phyloP scores from a whole-genome alignment of 106 monocot genomes.

The Dioscorea dumetorum region DNA sequence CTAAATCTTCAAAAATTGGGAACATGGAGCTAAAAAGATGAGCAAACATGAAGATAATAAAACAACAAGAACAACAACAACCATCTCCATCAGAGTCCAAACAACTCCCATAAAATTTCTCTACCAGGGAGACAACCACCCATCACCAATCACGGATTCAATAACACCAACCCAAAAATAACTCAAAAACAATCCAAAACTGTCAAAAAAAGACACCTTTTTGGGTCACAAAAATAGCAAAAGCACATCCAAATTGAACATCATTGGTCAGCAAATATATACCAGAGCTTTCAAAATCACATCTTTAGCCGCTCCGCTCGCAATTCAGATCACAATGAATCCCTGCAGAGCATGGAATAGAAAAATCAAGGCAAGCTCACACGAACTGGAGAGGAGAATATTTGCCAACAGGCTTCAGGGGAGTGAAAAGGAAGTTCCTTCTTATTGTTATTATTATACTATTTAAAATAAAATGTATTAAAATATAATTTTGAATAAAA shows the following conservation, averaged over 20 bases:
- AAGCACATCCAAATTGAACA: too few species aligned
- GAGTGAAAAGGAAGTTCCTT: background rate
- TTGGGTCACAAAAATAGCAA: background rate
- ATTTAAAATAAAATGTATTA: too few species aligned
- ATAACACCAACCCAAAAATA: too few species aligned
- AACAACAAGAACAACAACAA: background rate
- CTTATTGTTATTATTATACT: too few species aligned
- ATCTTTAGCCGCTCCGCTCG: background rate
- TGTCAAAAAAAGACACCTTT: too few species aligned
- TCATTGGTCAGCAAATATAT: too few species aligned
- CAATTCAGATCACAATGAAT: background rate
- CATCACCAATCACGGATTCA: too few species aligned
- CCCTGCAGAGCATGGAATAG: too few species aligned
- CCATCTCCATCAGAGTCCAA: slow-evolving; percentile 1
- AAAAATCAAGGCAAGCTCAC: too few species aligned
- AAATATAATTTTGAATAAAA: too few species aligned
- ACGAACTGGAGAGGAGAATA: background rate
- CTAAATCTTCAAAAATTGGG: slow-evolving; percentile 1
- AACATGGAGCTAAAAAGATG: background rate
- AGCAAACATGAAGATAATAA: background rate
- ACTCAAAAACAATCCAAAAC: too few species aligned
- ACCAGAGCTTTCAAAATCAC: background rate
- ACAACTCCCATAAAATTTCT: background rate
- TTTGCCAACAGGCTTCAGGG: background rate
- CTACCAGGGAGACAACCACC: background rate